These are phyloP conservation scores for Pythium inflatum DNA, from an alignment of 352 stramenopile species.

Conservation along the genomic window DNA sequence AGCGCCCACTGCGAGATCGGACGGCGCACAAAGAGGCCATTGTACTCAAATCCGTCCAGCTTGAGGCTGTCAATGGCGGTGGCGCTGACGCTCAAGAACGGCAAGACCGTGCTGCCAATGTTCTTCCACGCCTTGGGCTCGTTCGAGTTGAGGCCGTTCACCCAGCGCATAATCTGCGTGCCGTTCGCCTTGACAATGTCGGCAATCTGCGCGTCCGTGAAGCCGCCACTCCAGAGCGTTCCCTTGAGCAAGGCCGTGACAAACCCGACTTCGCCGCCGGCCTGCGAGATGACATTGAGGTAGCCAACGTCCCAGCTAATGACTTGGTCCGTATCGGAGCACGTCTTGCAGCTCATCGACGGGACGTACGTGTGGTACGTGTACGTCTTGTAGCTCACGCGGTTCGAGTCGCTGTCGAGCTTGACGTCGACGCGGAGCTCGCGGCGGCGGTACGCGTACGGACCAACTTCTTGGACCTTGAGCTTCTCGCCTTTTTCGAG, in stretches of 20 bases:
- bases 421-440: constrained; percentile 68
- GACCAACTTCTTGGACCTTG: constrained; percentile 64
- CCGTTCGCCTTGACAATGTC: constrained; percentile 45
- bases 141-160: constrained; percentile 82
- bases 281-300: constrained; percentile 65
- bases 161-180: constrained; percentile 69
- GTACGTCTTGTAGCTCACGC: constrained; percentile 78
- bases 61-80: constrained; percentile 47
- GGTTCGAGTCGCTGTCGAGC: constrained; percentile 50
- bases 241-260: constrained; percentile 45
- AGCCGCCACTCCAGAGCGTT: constrained; percentile 44
- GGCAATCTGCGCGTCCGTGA: constrained; percentile 31
- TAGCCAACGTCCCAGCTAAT: constrained; percentile 67
- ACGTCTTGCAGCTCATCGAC: constrained; percentile 57
- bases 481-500: constrained; percentile 57
- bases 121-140: constrained; percentile 67
- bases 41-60: constrained; percentile 71
- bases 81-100: constrained; percentile 40
- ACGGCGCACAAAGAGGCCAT: constrained; percentile 68
- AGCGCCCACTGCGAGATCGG: constrained; percentile 67
- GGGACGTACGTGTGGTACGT: constrained; percentile 69
- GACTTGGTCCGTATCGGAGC: constrained; percentile 59
- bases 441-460: constrained; percentile 71
- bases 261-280: constrained; percentile 66
- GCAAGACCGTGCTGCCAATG: constrained; percentile 48